phyloP scores from a whole-genome alignment of 2,329 filamentous ascomycete genomes.

The Stagonosporopsis tanaceti region DNA sequence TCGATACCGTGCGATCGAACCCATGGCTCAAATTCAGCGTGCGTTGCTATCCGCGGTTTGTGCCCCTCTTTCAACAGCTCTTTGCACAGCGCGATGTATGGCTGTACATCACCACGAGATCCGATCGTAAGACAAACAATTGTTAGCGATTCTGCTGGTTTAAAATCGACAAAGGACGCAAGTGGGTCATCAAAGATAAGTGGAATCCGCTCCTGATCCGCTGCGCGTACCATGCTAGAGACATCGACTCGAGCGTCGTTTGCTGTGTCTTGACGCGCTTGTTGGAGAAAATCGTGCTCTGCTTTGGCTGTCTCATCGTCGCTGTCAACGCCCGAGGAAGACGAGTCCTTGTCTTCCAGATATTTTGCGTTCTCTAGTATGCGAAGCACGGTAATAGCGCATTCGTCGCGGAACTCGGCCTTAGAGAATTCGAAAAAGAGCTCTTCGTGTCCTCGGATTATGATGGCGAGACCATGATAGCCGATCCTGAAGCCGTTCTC shows the following conservation, averaged over 20 bases:
- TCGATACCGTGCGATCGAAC: constrained; percentile 92
- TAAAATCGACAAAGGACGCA: constrained; percentile 89
- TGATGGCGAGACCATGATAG: constrained; percentile 89
- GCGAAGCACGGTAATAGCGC: constrained; percentile 79
- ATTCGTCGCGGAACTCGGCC: constrained; percentile 84
- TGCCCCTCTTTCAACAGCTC: constrained; percentile 89
- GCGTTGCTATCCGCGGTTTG: constrained; percentile 85
- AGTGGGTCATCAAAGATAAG: constrained; percentile 90
- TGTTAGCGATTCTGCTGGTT: constrained; percentile 77
- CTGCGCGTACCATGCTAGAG: constrained; percentile 40
- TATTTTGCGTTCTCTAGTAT: constrained; percentile 76
- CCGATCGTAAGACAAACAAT: constrained; percentile 97
- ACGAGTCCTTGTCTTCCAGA: constrained; percentile 72
- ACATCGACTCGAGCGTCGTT: constrained; percentile 28
- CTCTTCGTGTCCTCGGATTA: constrained; percentile 93
- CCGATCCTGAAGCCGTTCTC: constrained; percentile 94
- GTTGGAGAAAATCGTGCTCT: constrained; percentile 81
- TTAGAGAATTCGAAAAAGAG: constrained; percentile 93
- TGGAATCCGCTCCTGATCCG: constrained; percentile 67
- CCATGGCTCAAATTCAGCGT: constrained; percentile 88
- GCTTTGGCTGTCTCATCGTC: constrained; percentile 77
- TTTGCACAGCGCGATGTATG: constrained; percentile 96
- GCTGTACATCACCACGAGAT: constrained; percentile 93
- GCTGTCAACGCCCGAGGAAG: constrained; percentile 73
- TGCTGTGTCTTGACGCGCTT: constrained; percentile 66